These are phyloP conservation scores for Metschnikowia aberdeeniae DNA, from an alignment of 805 yeast genomes.

Conservation along the genomic window DNA sequence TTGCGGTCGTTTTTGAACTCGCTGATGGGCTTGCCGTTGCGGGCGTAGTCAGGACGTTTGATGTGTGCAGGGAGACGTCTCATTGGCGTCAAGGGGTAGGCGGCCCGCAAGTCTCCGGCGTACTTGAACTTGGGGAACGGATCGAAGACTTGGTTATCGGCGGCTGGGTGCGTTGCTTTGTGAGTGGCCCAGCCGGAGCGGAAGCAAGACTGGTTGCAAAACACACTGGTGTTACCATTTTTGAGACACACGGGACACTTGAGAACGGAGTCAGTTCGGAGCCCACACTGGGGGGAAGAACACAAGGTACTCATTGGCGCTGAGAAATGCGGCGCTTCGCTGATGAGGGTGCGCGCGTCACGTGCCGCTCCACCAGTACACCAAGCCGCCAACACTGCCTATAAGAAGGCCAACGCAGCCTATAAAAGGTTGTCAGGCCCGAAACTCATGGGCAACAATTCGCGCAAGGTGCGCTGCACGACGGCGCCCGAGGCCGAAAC, in stretches of 20 bases:
- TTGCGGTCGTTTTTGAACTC: slow-evolving; percentile 73
- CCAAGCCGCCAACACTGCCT: not conserved
- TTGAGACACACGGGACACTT: slow-evolving; percentile 93
- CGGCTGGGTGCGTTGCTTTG: slow-evolving; percentile 63
- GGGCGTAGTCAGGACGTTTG: slow-evolving; percentile 78
- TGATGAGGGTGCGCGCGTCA: too few relatives aligned
- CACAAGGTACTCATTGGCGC: slow-evolving; percentile 36
- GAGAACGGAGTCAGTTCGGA: slow-evolving; percentile 64
- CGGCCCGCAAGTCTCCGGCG: slow-evolving; percentile 72
- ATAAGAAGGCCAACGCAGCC: not conserved
- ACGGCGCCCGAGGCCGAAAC: slow-evolving; percentile 49
- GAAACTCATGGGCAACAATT: slow-evolving; percentile 77
- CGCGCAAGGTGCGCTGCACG: slow-evolving; percentile 47
- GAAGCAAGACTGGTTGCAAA: slow-evolving; percentile 85
- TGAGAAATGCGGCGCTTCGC: not conserved
- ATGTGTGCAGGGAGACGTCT: slow-evolving; percentile 70
- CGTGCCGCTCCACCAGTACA: not conserved
- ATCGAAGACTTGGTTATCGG: slow-evolving; percentile 61
- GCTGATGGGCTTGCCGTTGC: slow-evolving; percentile 68
- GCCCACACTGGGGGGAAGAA: slow-evolving; percentile 81
- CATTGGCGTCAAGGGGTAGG: slow-evolving; percentile 74
- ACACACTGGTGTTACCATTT: slow-evolving; percentile 53
- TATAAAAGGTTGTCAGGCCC: slow-evolving; percentile 63
- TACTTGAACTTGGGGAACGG: slow-evolving; percentile 81
- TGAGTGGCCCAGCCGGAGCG: slow-evolving; percentile 67